phyloP scores from a whole-genome alignment of 1,284 basidiomycete species.

The Rhodotorula sp. region DNA sequence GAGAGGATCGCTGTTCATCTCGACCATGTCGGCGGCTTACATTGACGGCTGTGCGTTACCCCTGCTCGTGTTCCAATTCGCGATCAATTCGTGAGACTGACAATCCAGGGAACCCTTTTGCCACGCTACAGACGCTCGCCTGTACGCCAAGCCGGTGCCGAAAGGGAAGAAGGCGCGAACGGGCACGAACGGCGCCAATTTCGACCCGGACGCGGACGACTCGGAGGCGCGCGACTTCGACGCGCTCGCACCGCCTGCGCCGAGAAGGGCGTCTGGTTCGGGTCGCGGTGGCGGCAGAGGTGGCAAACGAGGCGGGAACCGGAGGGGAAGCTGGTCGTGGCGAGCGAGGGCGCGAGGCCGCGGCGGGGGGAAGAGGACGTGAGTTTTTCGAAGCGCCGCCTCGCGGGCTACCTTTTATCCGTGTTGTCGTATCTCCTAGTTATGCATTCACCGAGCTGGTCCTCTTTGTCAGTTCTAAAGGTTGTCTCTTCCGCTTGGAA shows the following conservation, averaged over 20 bases:
- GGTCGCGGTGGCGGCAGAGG: neutral
- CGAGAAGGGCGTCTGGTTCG: neutral
- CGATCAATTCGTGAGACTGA: no score
- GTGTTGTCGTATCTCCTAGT: neutral
- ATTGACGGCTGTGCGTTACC: constrained; percentile 19
- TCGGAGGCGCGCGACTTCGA: constrained; percentile 7
- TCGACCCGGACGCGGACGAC: constrained; percentile 3
- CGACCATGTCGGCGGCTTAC: constrained; percentile 17
- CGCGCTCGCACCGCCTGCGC: neutral
- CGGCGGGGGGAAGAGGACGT: neutral
- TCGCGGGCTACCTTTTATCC: no score
- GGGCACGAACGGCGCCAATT: neutral
- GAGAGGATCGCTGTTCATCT: constrained; percentile 19
- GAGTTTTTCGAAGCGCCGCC: neutral
- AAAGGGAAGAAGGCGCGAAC: neutral
- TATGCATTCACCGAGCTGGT: neutral
- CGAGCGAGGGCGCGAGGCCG: neutral
- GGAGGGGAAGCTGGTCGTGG: constrained; percentile 8
- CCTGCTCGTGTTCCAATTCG: neutral
- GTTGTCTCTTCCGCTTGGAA: neutral
- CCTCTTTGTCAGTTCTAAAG: neutral
- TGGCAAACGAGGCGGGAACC: neutral
- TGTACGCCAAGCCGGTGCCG: neutral
- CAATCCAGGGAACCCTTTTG: neutral
- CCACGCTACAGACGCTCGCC: neutral